Base-by-base conservation (phyloP, 2,329 filamentous ascomycete species). In the Claviceps cyperi region DNA sequence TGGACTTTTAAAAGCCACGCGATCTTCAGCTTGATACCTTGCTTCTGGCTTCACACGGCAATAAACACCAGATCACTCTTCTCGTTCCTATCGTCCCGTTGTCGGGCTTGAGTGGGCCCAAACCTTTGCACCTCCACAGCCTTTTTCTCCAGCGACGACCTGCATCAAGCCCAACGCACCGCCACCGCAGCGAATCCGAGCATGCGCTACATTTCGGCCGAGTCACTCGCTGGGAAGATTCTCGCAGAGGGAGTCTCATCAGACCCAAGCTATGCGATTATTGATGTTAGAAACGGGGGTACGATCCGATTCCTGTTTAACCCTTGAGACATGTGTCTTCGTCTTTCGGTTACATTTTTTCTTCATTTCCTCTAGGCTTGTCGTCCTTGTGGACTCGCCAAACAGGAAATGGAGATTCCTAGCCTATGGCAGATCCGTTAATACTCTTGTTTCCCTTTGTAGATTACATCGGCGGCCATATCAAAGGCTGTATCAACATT, bases 391-490 rank as follows among this genome's bases (percentile, higher is more conserved):
- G 24, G 19, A 21, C n/a, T 19, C 6, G 8, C n/a, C n/a, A 19
- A 19, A 4, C 38, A 19, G n/a, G 13, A 19, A 8, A 43, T 38
- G 36, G 14, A n/a, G 7, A 38, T 15, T 7, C 14, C 36, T n/a
- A 38, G 36, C 36, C 36, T 15, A 4, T 11, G 28, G 9, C 28
- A 11, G 28, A 11, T 32, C 28, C 28, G 28, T 40, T 40, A 40
- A 40, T 40, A 21, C 39, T 15, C 5, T 21, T 17, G 13, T 32
- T n/a, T 24, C 32, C 39, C 8, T 49, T 17, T 46, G 22, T 56
- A 88, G 91, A 97, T 67, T 82, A 92, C 67, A 76, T 96, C 46
- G 91, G 91, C 57, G 91, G 91, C 35, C 90, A 96, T 68, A 96
- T 97, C 67, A 74, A 75, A 52, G 79, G 80, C 52, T 85, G 83